Evolutionary conservation across 805 yeast genomes (phyloP), one percentile per base, ranked within the genome.

Genomic region (Metschnikowia kunwiensis): DNA sequence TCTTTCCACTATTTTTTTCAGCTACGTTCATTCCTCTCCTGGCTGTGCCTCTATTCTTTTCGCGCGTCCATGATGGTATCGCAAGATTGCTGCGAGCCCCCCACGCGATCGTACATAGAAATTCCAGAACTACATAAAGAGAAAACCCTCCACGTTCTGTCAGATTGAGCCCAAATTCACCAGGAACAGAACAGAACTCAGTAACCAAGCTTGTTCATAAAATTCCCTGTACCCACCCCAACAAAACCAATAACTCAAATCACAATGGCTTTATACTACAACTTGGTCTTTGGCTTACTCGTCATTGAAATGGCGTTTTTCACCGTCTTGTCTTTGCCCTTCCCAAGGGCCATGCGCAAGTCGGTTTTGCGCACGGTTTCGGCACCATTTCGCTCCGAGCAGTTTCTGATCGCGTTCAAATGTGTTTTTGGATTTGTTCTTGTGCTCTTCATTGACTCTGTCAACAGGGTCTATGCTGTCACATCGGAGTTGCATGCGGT

Each of bases 391-490:
- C 70, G 77, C 33, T 75, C 80, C 34, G 78, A 79, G 46, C 78
- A 82, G 48, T 77, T 88, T 41, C 84, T 82, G 52, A 76, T 87
- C 46, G 80, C 87, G 4, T 69, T 87, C 47, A 84, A 85, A 58
- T 87, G 95, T 61, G 68, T 87, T 4, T 71, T 91, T 40, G 88
- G 82, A 3, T 93, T 91, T 65, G 84, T 93, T 13, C 65, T 85
- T 28, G 76, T 93, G 22, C 71, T 93, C 45, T 93, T 93, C 58
- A 61, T 86, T 35, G 99, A 93, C 60, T 80, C 96, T 2, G 82
- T 88, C 46, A 88, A 86, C 63, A 77, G 96, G 43, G 89, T 87
- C 26, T 73, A 73, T 55, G 66, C 81, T 15, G 86, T 87, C 23
- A 71, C 77, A 24, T 67, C 71, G 30, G 95, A 86, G 54, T 65